These are phyloP conservation scores for Aspergillus chevalieri DNA, from an alignment of 2,329 filamentous ascomycete genomes.

Conservation along the genomic window DNA sequence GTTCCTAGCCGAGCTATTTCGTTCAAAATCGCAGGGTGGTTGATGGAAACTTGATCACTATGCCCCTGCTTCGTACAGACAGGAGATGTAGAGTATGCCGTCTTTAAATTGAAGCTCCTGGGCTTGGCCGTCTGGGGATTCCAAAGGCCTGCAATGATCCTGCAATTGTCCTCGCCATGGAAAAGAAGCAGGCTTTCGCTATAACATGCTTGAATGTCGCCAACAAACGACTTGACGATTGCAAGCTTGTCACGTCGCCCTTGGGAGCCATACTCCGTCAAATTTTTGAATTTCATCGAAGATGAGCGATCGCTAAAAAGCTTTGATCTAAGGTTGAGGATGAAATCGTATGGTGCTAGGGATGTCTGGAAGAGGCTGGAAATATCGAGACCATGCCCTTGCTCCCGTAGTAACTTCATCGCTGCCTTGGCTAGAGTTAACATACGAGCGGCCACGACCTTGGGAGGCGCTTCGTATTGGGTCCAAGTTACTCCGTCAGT, in stretches of 20 bases:
- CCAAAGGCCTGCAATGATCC: constrained; percentile 60
- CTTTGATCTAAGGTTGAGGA: constrained; percentile 64
- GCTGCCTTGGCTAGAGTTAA: constrained; percentile 74
- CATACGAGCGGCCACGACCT: constrained; percentile 78
- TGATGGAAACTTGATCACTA: constrained; percentile 26
- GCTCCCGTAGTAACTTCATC: constrained; percentile 52
- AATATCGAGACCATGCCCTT: constrained; percentile 50
- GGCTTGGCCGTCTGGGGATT: constrained; percentile 44
- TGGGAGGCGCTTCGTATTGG: constrained; percentile 61
- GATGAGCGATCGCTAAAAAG: constrained; percentile 36
- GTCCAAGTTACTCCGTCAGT: constrained; percentile 75
- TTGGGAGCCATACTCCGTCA: constrained; percentile 49
- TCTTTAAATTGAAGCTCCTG: constrained; percentile 31
- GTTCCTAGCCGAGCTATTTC: constrained; percentile 47
- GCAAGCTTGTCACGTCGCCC: constrained; percentile 49
- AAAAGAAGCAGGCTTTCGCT: constrained; percentile 72
- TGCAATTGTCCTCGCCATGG: constrained; percentile 54
- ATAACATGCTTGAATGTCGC: constrained; percentile 63
- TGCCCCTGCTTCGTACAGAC: constrained; percentile 8
- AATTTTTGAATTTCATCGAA: constrained; percentile 66
- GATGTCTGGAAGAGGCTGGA: constrained; percentile 65
- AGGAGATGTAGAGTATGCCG: constrained; percentile 32
- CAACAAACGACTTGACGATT: constrained; percentile 58
- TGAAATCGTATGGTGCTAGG: constrained; percentile 73
- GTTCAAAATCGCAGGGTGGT: constrained; percentile 36